Base-by-base conservation (phyloP, 1,284 basidiomycete species). In the Cryptococcus hybrid region DNA sequence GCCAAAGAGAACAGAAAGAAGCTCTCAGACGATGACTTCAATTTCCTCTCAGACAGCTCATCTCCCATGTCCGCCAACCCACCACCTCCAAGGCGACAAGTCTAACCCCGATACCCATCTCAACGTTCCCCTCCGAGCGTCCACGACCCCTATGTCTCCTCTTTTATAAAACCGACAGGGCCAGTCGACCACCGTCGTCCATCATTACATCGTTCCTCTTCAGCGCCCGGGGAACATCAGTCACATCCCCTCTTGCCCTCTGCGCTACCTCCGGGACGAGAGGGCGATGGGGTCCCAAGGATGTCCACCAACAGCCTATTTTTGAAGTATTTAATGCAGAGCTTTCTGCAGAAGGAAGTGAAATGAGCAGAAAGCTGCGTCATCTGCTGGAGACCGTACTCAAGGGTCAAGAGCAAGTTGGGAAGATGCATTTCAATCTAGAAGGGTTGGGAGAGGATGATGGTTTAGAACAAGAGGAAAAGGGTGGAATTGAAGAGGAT, bases 291-390 rank as follows among this genome's bases (percentile, higher is more conserved):
- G 13, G 13, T 34, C 8, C 18, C 8, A 36, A 35, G 30, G 52
- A 11, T 34, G 38, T 47, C 52, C 35, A 51, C 18, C 18, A 52
- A 35, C 60, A 66, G 36, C 66, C 67, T 6, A 66, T 72, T 8
- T 72, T 66, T 55, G 62, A 70, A 47, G 69, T 72, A 7, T 71
- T 70, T 57, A 58, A 68, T 54, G 70, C 70, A 9, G 50, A 65
- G 42, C 54, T 70, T 5, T 52, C 55, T 7, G 47, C 43, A 9
- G 61, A 60, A 0, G 67, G 60, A 6, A 51, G 61, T 24, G 54
- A 54, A 13, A 64, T 72, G 61, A 65, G 65, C 11, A 59, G 60
- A 37, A 52, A 56, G 15, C 56, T 72, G 9, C 64, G 68, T 42
- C 51, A 51, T n/a, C 66, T 70, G 56, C 47, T 72, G 44, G 68